Conservation (phyloP, 768 basidiomycete genomes). For the Cantharellus cinnabarinus region DNA sequence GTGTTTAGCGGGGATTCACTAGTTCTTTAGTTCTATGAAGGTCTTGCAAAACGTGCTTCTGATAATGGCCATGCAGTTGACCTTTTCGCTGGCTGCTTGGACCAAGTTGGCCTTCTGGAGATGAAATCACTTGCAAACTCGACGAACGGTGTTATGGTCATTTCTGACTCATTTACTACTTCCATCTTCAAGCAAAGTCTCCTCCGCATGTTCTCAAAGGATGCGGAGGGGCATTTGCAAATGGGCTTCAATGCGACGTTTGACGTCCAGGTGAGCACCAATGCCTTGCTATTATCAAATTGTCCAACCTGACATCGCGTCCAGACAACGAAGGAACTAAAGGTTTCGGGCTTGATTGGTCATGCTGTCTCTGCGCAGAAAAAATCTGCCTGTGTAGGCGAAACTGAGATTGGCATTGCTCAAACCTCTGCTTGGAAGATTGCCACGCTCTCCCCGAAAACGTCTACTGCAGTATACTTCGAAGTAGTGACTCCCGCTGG, state of each 20-base stretch:
- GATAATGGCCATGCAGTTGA: conserved; percentile 91
- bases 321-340: conserved; percentile 95
- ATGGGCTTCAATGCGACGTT: conserved; percentile 99
- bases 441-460: conserved; percentile 71
- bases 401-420: conserved; percentile 97
- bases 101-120: conserved; percentile 92
- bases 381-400: conserved; percentile 89
- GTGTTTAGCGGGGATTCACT: too few relatives aligned
- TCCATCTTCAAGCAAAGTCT: conserved; percentile 99
- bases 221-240: conserved; percentile 72
- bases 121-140: conserved; percentile 94
- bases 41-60: conserved; percentile 76
- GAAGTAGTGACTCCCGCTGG: conserved; percentile 97
- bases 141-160: conserved; percentile 88
- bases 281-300: not conserved
- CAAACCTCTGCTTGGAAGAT: conserved; percentile 98
- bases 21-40: conserved; percentile 69
- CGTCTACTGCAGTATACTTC: conserved; percentile 85
- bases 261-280: conserved; percentile 65
- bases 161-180: conserved; percentile 92
- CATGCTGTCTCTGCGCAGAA: conserved; percentile 96
- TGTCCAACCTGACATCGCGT: not conserved
- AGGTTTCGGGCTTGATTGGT: conserved; percentile 93
- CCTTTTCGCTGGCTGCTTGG: conserved; percentile 89
- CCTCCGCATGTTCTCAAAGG: conserved; percentile 80